Conservation (phyloP, 2,329 filamentous ascomycete species). For the Diplodia mutila region DNA sequence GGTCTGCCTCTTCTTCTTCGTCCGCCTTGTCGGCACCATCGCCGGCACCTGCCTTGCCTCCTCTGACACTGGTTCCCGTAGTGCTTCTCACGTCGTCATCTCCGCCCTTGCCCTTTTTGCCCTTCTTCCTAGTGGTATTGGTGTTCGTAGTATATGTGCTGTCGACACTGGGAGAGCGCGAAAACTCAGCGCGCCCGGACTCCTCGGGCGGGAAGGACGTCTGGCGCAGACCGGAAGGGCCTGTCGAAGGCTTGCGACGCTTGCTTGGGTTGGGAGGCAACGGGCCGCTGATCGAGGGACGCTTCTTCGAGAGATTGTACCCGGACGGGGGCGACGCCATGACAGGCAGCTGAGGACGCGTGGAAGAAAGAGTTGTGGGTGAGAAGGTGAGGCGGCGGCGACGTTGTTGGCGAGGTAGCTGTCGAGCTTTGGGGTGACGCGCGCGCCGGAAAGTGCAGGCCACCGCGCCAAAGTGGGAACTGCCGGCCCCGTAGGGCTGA, state of each 20-base stretch:
- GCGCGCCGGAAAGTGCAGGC: background rate
- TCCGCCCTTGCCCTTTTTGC: slow-evolving; percentile 57
- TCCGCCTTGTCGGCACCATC: slow-evolving; percentile 54
- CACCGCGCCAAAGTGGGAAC: background rate
- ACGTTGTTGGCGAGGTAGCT: slow-evolving; percentile 1
- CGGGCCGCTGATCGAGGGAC: slow-evolving; percentile 59
- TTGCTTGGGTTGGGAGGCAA: slow-evolving; percentile 55
- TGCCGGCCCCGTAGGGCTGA: slow-evolving; percentile 2
- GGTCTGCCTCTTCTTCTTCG: slow-evolving; percentile 62
- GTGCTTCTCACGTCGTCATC: slow-evolving; percentile 39
- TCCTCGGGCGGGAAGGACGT: slow-evolving; percentile 77
- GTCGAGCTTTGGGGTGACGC: slow-evolving; percentile 17
- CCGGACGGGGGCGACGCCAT: slow-evolving; percentile 63
- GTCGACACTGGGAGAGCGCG: slow-evolving; percentile 69
- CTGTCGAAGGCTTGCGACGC: slow-evolving; percentile 71
- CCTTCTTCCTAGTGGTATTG: slow-evolving; percentile 57
- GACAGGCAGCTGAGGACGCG: slow-evolving; percentile 35
- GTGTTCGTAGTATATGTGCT: slow-evolving; percentile 58
- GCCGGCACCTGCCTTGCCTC: slow-evolving; percentile 32
- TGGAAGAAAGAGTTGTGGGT: slow-evolving; percentile 34
- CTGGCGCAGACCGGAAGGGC: slow-evolving; percentile 71
- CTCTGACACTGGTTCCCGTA: slow-evolving; percentile 42
- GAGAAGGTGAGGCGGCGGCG: background rate
- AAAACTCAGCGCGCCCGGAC: slow-evolving; percentile 51
- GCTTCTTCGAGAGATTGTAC: slow-evolving; percentile 64